Evolutionary conservation across 768 basidiomycete genomes (phyloP).

Genomic region (Leucocoprinus birnbaumii): DNA sequence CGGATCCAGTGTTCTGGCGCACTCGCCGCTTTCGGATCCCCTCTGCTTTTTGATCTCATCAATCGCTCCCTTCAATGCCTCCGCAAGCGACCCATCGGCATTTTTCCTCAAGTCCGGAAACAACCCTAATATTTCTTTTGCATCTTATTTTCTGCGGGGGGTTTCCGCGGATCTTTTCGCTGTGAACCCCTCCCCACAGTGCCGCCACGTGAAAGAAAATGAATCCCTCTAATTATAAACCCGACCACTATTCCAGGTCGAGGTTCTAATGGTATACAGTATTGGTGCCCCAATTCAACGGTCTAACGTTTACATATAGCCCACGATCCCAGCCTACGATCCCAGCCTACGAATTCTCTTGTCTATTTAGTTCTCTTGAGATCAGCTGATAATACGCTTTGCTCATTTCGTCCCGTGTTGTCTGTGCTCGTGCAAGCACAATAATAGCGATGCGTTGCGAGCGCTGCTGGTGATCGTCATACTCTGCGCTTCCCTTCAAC

Average conservation of each 20-base stretch:
- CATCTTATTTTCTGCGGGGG: not conserved
- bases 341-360: constrained; percentile 23
- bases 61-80: constrained; percentile 20
- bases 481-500: constrained; percentile 40
- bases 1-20: constrained; percentile 38
- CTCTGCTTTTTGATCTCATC: constrained; percentile 35
- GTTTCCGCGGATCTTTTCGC: constrained; percentile 25
- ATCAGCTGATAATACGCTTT: constrained; percentile 11
- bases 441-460: constrained; percentile 40
- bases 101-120: constrained; percentile 30
- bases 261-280: not conserved
- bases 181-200: too few relatives aligned
- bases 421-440: constrained; percentile 23
- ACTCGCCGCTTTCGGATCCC: constrained; percentile 17
- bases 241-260: not conserved
- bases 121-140: constrained; percentile 12
- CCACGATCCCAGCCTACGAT: too few relatives aligned
- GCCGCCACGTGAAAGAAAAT: constrained; percentile 24
- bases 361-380: not conserved
- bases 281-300: constrained; percentile 10
- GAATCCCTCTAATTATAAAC: constrained; percentile 11
- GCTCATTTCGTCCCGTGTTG: constrained; percentile 1
- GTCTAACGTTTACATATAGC: too few relatives aligned
- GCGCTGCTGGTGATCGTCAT: constrained; percentile 45
- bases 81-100: constrained; percentile 26